These are phyloP conservation scores for Boletus fagicola DNA, from an alignment of 768 basidiomycete species.

Conservation along the genomic window DNA sequence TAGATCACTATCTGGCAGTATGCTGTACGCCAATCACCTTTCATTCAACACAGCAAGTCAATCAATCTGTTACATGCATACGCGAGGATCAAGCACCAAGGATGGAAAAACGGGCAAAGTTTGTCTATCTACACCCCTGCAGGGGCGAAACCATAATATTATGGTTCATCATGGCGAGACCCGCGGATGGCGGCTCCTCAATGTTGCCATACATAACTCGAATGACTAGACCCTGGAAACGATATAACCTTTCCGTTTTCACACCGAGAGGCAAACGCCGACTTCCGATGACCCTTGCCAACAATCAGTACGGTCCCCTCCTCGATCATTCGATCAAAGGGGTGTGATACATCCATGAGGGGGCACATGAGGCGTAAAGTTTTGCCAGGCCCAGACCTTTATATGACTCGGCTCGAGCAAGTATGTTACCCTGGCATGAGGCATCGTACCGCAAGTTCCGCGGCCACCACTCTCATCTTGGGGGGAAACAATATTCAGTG, in stretches of 20 bases:
- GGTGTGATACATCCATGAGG: constrained; percentile 8
- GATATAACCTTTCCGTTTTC: neutral
- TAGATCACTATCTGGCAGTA: neutral
- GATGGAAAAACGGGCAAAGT: neutral
- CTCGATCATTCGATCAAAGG: constrained; percentile 2
- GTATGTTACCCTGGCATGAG: constrained; percentile 19
- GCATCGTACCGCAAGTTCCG: neutral
- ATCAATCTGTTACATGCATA: neutral
- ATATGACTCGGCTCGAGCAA: neutral
- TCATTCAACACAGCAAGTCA: neutral
- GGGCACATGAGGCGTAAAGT: constrained; percentile 6
- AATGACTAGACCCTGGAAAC: neutral
- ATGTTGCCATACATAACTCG: neutral
- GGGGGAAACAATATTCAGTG: neutral
- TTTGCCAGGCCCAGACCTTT: neutral
- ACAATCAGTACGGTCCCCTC: no score
- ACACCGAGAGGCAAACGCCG: neutral
- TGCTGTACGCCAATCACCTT: neutral
- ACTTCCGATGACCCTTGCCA: neutral
- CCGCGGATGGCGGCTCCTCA: neutral
- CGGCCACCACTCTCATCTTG: neutral
- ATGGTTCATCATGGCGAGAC: neutral
- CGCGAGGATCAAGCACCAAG: neutral
- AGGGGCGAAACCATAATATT: neutral
- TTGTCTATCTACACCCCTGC: neutral